Conservation (phyloP, 495 filamentous ascomycete species). For the Tuber aestivum region DNA sequence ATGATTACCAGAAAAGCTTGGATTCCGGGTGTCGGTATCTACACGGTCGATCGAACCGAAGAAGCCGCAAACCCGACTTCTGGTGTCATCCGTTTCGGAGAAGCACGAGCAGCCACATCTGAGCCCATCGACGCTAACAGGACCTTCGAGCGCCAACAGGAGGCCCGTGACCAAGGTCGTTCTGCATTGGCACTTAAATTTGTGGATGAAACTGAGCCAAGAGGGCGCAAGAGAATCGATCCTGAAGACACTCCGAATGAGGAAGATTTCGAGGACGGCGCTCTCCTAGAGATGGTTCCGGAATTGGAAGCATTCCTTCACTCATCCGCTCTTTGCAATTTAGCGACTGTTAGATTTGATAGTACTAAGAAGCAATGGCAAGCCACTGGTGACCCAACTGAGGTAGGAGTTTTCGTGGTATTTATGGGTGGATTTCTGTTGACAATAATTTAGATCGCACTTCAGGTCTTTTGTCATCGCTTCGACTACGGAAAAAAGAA, state of each 20-base stretch:
- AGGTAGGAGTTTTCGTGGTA: constrained; percentile 67
- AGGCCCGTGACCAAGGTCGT: constrained; percentile 35
- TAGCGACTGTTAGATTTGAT: constrained; percentile 62
- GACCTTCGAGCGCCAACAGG: constrained; percentile 32
- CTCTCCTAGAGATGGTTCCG: constrained; percentile 41
- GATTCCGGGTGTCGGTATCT: constrained; percentile 58
- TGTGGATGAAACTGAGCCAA: constrained; percentile 26
- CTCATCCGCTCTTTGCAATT: constrained; percentile 70
- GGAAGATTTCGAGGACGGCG: constrained; percentile 29
- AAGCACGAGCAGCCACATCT: constrained; percentile 22
- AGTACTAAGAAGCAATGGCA: constrained; percentile 55
- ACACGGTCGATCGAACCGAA: constrained; percentile 55
- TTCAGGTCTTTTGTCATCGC: constrained; percentile 70
- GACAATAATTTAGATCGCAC: constrained; percentile 54
- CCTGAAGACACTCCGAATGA: constrained; percentile 39
- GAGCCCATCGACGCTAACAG: constrained; percentile 29
- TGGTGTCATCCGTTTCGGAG: constrained; percentile 32
- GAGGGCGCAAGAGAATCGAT: constrained; percentile 24
- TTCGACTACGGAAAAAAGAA: constrained; percentile 59
- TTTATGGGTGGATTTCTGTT: constrained; percentile 51
- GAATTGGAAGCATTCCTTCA: constrained; percentile 60
- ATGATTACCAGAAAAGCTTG: constrained; percentile 76
- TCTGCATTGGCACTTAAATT: constrained; percentile 37
- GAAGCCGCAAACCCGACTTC: constrained; percentile 56
- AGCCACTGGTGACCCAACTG: constrained; percentile 74